A percentile compares a stretch with the other conserved stretches of the same genome.
Conservation (phyloP, 129 eudicot genomes). For the Ambrosia trifida region DNA sequence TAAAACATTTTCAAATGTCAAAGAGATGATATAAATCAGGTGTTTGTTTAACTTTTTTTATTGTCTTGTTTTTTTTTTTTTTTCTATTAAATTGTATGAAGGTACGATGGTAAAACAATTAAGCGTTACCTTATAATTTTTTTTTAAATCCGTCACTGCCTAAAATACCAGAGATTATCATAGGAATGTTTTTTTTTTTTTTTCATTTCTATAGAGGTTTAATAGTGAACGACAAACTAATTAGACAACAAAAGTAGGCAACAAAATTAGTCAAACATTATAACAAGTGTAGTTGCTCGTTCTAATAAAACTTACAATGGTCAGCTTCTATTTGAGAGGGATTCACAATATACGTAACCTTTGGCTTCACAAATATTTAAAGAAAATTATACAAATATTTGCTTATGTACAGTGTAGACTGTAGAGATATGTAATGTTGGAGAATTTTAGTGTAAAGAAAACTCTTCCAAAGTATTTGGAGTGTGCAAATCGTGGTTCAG, state of each 20-base stretch:
- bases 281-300: slow-evolving; percentile 13
- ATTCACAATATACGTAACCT: slow-evolving; percentile 2
- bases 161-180: background rate
- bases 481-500: no score
- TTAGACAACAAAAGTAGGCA: slow-evolving; percentile 44
- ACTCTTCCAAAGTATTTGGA: no score
- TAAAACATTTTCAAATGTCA: no score
- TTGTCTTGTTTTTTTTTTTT: no score
- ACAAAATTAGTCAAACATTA: slow-evolving; percentile 33
- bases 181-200: slow-evolving; percentile 1
- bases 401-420: background rate
- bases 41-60: no score
- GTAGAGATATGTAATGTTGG: no score
- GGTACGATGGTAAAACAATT: no score
- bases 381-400: background rate
- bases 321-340: slow-evolving; percentile 12
- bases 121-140: no score
- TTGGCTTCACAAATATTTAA: slow-evolving; percentile 3
- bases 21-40: no score
- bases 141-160: no score
- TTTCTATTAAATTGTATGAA: no score
- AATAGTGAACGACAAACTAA: slow-evolving; percentile 33
- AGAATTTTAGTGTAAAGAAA: no score
- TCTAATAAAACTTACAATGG: slow-evolving; percentile 9
- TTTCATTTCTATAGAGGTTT: slow-evolving; percentile 12